Base-by-base conservation (phyloP, 169 alveolate species). In the Plasmodium knowlesi region DNA sequence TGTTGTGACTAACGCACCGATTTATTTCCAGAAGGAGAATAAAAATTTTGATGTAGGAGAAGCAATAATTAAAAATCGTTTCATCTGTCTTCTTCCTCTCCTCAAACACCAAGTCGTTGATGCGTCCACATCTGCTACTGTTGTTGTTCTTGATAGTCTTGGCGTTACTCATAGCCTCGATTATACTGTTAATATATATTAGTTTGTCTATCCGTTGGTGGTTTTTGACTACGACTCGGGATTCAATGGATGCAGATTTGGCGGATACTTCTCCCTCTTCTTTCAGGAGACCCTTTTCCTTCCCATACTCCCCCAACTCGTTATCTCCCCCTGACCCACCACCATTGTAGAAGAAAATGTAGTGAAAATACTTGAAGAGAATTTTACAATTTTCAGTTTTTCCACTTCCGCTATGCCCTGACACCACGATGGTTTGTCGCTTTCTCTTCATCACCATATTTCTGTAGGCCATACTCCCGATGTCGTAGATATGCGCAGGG, bases 391-490 rank as follows among this genome's bases (percentile, higher is more conserved):
- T 98, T 97, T 99, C 99, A 1, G 99, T 99, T 96, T 99, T 99
- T 8, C 99, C 99, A 10, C 99, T 99, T 0, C 99, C 99, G 78
- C 99, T 97, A 94, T 99, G 99, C 8, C 99, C 99, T 5, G 99
- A 97, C 76, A 99, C 99, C 50, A 99, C 98, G 39, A 99, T 98
- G 14, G 99, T 97, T 92, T 99, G 99, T 57, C 95, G 88, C 70
- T 81, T 89, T 30, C 72, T 85, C 54, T 95, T 93, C 30, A 79
- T 43, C 10, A 92, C 93, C 95, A 95, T 89, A 22, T 82, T 93
- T n/a, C 76, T 92, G 92, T 95, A 95, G 3, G 97, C 95, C 76
- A 84, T 72, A 71, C 93, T 95, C 22, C 96, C 94, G 53, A 93
- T 93, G 76, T 93, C 94, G 71, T 93, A 95, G 34, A 95, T 95